Evolutionary conservation across 371 early-diverging fungal genomes (phyloP).

Genomic region (Gilbertella persicaria): DNA sequence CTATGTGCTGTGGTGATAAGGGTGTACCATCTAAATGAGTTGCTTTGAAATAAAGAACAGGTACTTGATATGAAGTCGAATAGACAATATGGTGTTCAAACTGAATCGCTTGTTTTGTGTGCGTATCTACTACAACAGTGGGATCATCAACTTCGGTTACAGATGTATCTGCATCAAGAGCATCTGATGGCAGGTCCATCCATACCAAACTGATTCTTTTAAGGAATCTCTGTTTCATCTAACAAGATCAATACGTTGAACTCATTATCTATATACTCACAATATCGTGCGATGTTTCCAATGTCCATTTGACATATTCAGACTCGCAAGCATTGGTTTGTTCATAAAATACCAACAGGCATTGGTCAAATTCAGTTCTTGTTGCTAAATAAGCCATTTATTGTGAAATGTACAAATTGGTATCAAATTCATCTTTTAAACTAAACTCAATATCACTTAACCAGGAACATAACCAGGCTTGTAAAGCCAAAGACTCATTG

Average conservation of each 20-base stretch:
- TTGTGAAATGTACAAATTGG: background rate
- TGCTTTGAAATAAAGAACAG: slow-evolving; percentile 69
- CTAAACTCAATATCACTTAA: slow-evolving; percentile 16
- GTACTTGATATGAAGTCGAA: slow-evolving; percentile 69
- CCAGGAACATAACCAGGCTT: slow-evolving; percentile 25
- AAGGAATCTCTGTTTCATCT: slow-evolving; percentile 15
- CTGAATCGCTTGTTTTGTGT: slow-evolving; percentile 11
- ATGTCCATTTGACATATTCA: slow-evolving; percentile 5
- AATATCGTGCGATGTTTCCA: slow-evolving; percentile 1
- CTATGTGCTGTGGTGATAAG: slow-evolving; percentile 49
- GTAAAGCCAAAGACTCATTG: slow-evolving; percentile 15
- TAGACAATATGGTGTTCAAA: slow-evolving; percentile 71
- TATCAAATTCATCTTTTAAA: slow-evolving; percentile 16
- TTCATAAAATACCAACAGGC: slow-evolving; percentile 12
- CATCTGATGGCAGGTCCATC: background rate
- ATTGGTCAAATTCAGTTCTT: slow-evolving; percentile 10
- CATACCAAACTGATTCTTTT: background rate
- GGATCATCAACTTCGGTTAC: slow-evolving; percentile 5
- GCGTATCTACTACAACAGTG: background rate
- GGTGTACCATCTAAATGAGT: slow-evolving; percentile 47
- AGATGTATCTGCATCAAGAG: too few species aligned
- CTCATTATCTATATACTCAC: too few species aligned
- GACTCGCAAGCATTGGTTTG: slow-evolving; percentile 1
- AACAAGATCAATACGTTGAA: background rate
- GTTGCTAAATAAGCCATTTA: background rate